Evolutionary conservation across 2,329 filamentous ascomycete genomes (phyloP), one percentile per base, ranked within the genome.

Genomic region (Scorias spongiosa): DNA sequence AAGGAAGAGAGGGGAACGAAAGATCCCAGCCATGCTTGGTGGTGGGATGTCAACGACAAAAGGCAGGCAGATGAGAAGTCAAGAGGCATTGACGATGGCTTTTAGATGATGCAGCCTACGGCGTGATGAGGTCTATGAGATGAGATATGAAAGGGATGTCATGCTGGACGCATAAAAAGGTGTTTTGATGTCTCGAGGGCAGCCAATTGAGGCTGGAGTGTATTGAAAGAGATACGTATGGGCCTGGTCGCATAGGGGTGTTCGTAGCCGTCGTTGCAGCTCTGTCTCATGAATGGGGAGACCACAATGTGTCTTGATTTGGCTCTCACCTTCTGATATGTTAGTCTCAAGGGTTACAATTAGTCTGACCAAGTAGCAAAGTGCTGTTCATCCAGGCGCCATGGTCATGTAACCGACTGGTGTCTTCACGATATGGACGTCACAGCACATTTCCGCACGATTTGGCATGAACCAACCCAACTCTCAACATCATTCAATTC

Each of bases 11-110:
- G 54, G 43, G 63, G 60, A 8, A 46, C 43, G 44, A 55, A 62
- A 42, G 66, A 75, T 46, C 68, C 69, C 49, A 67, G 65, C 30
- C 66, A 75, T 59, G 61, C 62, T 45, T 78, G 75, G 75, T 79
- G 75, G 75, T 72, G 70, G 66, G 60, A 62, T 36, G 55, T 67
- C 32, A 73, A 75, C 51, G 58, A 59, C 8, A 69, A 71, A 54
- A 64, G 75, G 49, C 46, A 67, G 43, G 57, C 54, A 38, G 57
- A 61, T 40, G 75, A 79, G 56, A 68, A 64, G 58, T 57, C 56
- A 37, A 54, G 50, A 29, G 68, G 69, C 2, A 65, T 75, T 44
- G 54, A 65, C 3, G 73, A 76, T 58, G 68, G 67, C 6, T 76
- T 74, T 53, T 75, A 51, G 20, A 55, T 32, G 29, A 20, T 9